Base-by-base conservation (phyloP, 2,329 filamentous ascomycete species). In the Xylariaceae sp. region DNA sequence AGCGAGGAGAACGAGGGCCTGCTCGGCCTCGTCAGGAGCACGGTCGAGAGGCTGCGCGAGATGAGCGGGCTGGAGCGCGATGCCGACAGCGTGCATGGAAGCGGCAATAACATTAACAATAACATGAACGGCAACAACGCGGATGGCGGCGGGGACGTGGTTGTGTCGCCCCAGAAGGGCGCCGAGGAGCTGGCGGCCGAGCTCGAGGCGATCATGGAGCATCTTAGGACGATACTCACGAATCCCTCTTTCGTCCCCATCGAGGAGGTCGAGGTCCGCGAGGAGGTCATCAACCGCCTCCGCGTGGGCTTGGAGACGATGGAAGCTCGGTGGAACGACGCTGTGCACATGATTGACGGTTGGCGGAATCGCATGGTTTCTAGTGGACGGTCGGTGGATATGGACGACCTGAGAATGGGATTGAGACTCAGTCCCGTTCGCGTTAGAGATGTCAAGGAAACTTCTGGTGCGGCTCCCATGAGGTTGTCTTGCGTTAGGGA, bases 191-290 rank as follows among this genome's bases (percentile, higher is more conserved):
- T 98, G 59, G 85, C 89, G 0, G 70, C 76, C 7, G 89, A 96
- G 61, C 85, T 97, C 75, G 88, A 93, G 50, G 79, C 79, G 6
- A 87, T 96, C 9, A 80, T 98, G 57, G 86, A 89, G 32, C 91
- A 96, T 69, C 82, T 99, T 61, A 85, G 89, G 62, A 89, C 83
- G 2, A 84, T 99, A 40, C 80, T 99, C 44, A 97, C 92, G 7
- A 98, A 98, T 68, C 95, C 95, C 1, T 96, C 93, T 2, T 99
- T 98, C 71, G 95, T 97, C 14, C 90, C 93, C 0, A 85, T 98
- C 20, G 95, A 98, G 67, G 95, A 98, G 72, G 91, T 99, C 2
- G 88, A 96, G 68, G 77, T 92, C n/a, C 86, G 93, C 52, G 93
- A 99, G 62, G 89, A 96, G 57, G 93, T 97, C 71, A 98, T 99